Evolutionary conservation across 495 filamentous ascomycete species (phyloP).

Genomic region (Hapsidospora chrysogenum): DNA sequence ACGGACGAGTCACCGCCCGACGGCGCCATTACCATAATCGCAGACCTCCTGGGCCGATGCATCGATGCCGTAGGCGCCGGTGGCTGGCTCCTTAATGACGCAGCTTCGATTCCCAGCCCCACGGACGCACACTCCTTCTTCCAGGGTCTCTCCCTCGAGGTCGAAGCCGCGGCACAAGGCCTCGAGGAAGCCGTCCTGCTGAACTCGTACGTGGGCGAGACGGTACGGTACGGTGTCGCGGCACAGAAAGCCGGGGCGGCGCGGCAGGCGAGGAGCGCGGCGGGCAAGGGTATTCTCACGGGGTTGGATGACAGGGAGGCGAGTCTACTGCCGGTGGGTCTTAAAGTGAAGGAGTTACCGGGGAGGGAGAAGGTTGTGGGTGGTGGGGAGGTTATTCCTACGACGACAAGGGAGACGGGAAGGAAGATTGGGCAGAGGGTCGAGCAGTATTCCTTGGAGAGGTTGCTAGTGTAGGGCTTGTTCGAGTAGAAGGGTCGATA

Average conservation of each 20-base stretch:
- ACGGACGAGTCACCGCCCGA: conserved; percentile 36
- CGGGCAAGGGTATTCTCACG: conserved; percentile 10
- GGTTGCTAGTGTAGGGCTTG: conserved; percentile 36
- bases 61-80: conserved; percentile 72
- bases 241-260: conserved; percentile 14
- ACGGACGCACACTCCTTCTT: conserved; percentile 46
- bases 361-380: conserved; percentile 39
- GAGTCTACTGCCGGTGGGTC: conserved; percentile 47
- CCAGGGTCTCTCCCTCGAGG: conserved; percentile 49
- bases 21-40: conserved; percentile 39
- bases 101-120: conserved; percentile 19
- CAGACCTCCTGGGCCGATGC: conserved; percentile 53
- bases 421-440: conserved; percentile 54
- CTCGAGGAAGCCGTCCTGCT: conserved; percentile 58
- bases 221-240: conserved; percentile 44
- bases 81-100: conserved; percentile 57
- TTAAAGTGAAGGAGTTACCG: conserved; percentile 42
- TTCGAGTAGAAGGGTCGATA: no score
- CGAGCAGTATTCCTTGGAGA: conserved; percentile 61
- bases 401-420: conserved; percentile 53
- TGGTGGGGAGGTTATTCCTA: conserved; percentile 43
- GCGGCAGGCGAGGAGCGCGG: conserved; percentile 1
- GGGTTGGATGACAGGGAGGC: conserved; percentile 12
- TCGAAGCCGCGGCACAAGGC: conserved; percentile 60
- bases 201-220: conserved; percentile 49